phyloP scores from a whole-genome alignment of 2,329 filamentous ascomycete species.

The Paraconiothyrium sp. region DNA sequence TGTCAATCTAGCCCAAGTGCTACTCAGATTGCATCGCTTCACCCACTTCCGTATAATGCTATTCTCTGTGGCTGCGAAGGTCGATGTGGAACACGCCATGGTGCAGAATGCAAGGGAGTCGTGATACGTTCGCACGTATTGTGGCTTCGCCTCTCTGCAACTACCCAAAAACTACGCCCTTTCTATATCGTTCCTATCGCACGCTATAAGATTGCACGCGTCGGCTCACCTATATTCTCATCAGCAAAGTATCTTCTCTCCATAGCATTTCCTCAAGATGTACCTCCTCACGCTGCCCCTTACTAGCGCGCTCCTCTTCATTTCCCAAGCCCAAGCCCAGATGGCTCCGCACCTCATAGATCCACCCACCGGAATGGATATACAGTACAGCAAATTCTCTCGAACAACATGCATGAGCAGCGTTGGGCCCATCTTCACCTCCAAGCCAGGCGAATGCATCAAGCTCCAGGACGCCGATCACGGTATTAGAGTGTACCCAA shows the following conservation, averaged over 20 bases:
- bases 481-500: not conserved
- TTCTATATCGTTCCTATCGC: too few species aligned
- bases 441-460: not conserved
- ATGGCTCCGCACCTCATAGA: not conserved
- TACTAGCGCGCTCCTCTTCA: not conserved
- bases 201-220: too few species aligned
- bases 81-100: not conserved
- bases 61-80: not conserved
- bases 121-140: not conserved
- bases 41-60: not conserved
- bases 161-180: too few species aligned
- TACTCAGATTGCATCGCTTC: not conserved
- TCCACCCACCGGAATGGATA: not conserved
- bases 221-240: too few species aligned
- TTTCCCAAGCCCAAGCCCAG: not conserved
- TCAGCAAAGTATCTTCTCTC: not conserved
- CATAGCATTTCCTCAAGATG: not conserved
- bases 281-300: not conserved
- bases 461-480: not conserved
- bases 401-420: not conserved
- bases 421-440: not conserved
- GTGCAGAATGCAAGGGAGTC: not conserved
- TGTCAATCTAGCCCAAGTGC: not conserved
- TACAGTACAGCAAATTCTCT: not conserved
- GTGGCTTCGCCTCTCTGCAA: too few species aligned